These are phyloP conservation scores for Lepidium didymum DNA, from an alignment of 345 rosid genomes.

Conservation along the genomic window DNA sequence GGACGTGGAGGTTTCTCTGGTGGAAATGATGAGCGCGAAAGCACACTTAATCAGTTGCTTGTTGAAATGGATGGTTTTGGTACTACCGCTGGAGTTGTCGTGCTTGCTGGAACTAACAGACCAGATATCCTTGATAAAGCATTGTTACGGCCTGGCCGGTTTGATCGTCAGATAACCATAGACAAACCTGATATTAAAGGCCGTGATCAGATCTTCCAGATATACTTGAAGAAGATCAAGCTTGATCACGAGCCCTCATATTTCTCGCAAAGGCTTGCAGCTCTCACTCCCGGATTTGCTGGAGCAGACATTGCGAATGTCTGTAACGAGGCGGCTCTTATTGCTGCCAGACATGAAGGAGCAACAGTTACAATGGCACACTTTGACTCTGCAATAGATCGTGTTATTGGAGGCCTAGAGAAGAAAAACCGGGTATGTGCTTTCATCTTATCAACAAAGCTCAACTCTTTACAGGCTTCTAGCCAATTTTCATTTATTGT, in stretches of 20 bases:
- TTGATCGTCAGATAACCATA: constrained; percentile 84
- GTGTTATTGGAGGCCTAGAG: constrained; percentile 96
- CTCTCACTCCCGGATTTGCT: constrained; percentile 95
- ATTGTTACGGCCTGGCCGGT: constrained; percentile 79
- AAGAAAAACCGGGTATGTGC: constrained; percentile 78
- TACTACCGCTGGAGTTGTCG: constrained; percentile 88
- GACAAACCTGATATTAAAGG: constrained; percentile 95
- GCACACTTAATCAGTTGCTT: constrained; percentile 84
- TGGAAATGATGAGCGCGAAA: constrained; percentile 92
- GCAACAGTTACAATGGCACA: constrained; percentile 64
- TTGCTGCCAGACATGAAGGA: constrained; percentile 76
- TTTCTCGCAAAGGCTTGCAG: constrained; percentile 84
- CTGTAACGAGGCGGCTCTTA: constrained; percentile 90
- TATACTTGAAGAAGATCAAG: constrained; percentile 75
- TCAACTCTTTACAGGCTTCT: background rate
- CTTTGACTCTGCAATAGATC: constrained; percentile 88
- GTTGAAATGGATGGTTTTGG: constrained; percentile 99
- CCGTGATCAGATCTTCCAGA: constrained; percentile 78
- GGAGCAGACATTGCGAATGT: constrained; percentile 98
- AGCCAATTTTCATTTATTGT: background rate
- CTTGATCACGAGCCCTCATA: constrained; percentile 74
- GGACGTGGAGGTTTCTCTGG: constrained; percentile 91
- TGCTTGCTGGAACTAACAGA: constrained; percentile 93
- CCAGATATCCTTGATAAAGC: constrained; percentile 95
- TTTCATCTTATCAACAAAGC: background rate